These are phyloP conservation scores for Geum urbanum DNA, from an alignment of 306 rosid species.

Conservation along the genomic window DNA sequence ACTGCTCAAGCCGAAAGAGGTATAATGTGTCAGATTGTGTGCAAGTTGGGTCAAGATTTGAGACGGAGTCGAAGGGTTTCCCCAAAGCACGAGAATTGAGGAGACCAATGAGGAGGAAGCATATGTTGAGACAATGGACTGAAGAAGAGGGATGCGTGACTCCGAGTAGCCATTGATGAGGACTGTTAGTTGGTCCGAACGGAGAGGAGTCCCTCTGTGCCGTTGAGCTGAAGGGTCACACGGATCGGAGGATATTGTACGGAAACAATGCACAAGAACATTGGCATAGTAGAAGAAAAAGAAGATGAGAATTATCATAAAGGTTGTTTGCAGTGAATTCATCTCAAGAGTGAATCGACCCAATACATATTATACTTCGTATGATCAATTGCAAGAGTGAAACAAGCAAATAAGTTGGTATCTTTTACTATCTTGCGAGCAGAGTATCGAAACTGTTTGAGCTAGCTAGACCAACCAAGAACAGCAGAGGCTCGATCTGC, in stretches of 20 bases:
- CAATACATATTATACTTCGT: not conserved
- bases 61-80: slow-evolving; percentile 62
- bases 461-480: not conserved
- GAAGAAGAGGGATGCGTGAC: slow-evolving; percentile 73
- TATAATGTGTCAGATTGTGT: slow-evolving; percentile 36
- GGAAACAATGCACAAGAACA: slow-evolving; percentile 18
- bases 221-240: slow-evolving; percentile 31
- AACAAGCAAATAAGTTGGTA: not conserved
- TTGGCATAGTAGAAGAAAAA: slow-evolving; percentile 11
- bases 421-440: not conserved
- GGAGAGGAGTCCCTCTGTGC: slow-evolving; percentile 35
- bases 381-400: not conserved
- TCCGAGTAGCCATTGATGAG: slow-evolving; percentile 79
- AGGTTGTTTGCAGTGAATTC: slow-evolving; percentile 10
- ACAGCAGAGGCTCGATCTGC: not conserved
- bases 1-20: slow-evolving; percentile 34
- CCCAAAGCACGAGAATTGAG: slow-evolving; percentile 79
- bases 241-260: slow-evolving; percentile 19
- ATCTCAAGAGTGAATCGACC: slow-evolving; percentile 15
- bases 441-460: not conserved
- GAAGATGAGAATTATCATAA: slow-evolving; percentile 10
- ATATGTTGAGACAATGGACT: slow-evolving; percentile 56
- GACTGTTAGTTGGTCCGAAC: slow-evolving; percentile 58
- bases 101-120: slow-evolving; percentile 58
- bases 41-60: slow-evolving; percentile 37